Conservation (phyloP, 768 basidiomycete species). For the Amanita fuliginea region DNA sequence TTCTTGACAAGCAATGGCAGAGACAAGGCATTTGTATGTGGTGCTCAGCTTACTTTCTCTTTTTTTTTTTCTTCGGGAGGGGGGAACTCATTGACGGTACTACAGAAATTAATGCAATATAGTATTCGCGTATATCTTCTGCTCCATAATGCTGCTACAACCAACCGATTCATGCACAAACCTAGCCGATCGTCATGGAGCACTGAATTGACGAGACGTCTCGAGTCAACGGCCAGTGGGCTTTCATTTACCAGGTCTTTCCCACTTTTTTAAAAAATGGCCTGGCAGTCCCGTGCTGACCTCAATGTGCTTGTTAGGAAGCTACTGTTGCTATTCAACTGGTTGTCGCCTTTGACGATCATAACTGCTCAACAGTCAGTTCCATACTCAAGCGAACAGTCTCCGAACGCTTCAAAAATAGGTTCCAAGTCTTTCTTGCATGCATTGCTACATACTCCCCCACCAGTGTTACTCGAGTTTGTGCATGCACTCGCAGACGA, state of each 20-base stretch:
- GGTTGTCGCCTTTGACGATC: constrained; percentile 64
- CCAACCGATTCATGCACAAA: constrained; percentile 35
- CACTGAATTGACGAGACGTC: constrained; percentile 41
- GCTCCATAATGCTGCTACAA: constrained; percentile 47
- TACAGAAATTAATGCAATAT: constrained; percentile 82
- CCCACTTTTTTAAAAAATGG: not conserved
- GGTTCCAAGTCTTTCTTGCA: constrained; percentile 56
- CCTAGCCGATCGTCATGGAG: constrained; percentile 41
- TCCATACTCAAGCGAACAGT: constrained; percentile 42
- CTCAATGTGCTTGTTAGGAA: constrained; percentile 46
- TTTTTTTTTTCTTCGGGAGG: not conserved
- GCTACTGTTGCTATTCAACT: constrained; percentile 74
- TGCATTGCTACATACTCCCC: constrained; percentile 67
- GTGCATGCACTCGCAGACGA: constrained; percentile 70
- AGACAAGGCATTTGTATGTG: constrained; percentile 76
- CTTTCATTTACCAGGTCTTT: constrained; percentile 66
- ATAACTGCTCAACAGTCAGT: constrained; percentile 62
- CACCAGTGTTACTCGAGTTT: constrained; percentile 72
- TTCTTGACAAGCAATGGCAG: constrained; percentile 68
- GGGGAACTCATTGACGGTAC: not conserved
- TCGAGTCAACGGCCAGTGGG: constrained; percentile 51
- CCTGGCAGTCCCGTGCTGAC: not conserved
- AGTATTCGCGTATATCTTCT: constrained; percentile 64
- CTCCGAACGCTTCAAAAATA: constrained; percentile 23
- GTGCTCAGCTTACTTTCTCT: not conserved